Conservation (phyloP, 2,329 filamentous ascomycete genomes). For the Aspergillus oerlinghausenensis region DNA sequence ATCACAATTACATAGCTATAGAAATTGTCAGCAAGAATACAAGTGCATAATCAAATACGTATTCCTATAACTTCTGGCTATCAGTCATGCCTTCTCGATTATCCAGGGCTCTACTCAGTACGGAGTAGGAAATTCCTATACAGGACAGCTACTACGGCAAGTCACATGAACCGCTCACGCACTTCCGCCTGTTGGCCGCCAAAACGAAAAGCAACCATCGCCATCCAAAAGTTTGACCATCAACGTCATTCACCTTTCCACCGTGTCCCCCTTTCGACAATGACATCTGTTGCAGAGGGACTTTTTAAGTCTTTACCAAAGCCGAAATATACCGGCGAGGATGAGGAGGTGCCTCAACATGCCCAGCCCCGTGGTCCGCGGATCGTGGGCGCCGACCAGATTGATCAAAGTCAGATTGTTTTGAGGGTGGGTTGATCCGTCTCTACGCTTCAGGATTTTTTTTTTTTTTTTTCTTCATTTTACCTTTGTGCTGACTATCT, state of each 20-base stretch:
- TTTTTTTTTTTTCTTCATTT: too few relatives aligned
- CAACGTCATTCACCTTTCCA: constrained; percentile 11
- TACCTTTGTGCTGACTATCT: too few relatives aligned
- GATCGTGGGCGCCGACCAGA: constrained; percentile 71
- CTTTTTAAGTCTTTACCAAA: constrained; percentile 78
- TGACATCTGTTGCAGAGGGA: constrained; percentile 66
- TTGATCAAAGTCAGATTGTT: constrained; percentile 82
- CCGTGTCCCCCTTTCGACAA: constrained; percentile 29
- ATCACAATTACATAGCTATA: background rate
- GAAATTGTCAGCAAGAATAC: background rate
- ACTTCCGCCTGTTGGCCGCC: constrained; percentile 4
- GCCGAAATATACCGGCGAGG: constrained; percentile 84
- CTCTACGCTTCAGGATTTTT: too few relatives aligned
- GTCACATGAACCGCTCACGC: constrained; percentile 3
- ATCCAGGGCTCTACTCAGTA: too few relatives aligned
- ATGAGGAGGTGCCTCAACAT: constrained; percentile 71
- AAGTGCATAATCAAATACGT: too few relatives aligned
- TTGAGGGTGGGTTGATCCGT: constrained; percentile 54
- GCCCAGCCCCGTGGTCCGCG: constrained; percentile 74
- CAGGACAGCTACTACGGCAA: background rate
- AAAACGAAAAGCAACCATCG: constrained; percentile 15
- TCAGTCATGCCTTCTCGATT: too few relatives aligned
- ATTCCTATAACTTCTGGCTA: too few relatives aligned
- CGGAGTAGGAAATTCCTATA: too few relatives aligned
- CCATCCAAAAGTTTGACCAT: constrained; percentile 9